Base-by-base conservation (phyloP, 495 filamentous ascomycete species). In the Xylaria intraflava region DNA sequence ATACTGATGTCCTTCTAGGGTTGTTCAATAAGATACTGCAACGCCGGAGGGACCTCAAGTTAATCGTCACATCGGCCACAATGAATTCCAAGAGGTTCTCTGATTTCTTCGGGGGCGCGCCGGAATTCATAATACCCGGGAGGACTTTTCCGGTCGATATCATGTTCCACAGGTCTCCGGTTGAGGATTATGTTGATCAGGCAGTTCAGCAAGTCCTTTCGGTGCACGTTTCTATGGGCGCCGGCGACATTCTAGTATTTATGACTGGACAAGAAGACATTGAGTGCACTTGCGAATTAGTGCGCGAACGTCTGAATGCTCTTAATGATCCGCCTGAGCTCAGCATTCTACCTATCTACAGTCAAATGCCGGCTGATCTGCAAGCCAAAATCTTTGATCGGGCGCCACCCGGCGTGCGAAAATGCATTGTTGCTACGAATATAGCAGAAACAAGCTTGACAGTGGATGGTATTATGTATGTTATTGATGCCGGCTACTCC, bases 261-360 rank as follows among this genome's bases (percentile, higher is more conserved):
- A 99, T 99, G 94, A 99, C 94, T 2, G 94, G 94, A 27, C 92
- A 96, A 70, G 94, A 99, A 72, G 94, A 99, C 62, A 99, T 99
- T 52, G 93, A 97, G 71, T 83, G 87, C 31, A 97, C 94, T 0
- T 99, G 94, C 62, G 94, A 97, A 59, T 75, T 96, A 1, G 78
- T 96, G 20, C 88, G 86, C 39, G 93, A 99, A 62, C 75, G 94
- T 27, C 69, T 99, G n/a, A 87, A 89, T 55, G 71, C 92, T 52
- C 78, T 99, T 9, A 97, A 96, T 55, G 92, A 97, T 64, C 94
- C 94, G 1, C 89, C 91, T 8, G 90, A 95, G 60, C 83, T 99
- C 27, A 91, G 86, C 63, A 95, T 99, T 40, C 79, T 99, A 19
- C 94, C 94, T 0, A 96, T 99, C 31, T 99, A 99, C 81, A 95